phyloP scores from a whole-genome alignment of 495 filamentous ascomycete genomes.

The Xylaria venustula region DNA sequence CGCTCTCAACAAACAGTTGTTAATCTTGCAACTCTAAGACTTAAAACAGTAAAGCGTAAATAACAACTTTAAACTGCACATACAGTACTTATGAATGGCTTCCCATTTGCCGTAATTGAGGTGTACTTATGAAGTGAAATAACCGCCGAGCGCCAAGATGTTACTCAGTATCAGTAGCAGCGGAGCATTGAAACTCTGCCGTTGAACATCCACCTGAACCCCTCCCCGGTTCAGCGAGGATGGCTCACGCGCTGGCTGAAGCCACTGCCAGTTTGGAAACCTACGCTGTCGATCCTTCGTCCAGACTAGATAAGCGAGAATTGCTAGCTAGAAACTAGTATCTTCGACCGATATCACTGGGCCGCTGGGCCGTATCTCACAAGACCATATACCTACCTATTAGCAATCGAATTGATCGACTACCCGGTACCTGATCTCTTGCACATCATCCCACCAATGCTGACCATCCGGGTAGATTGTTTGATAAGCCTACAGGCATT shows the following conservation, averaged over 20 bases:
- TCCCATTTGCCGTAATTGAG: too few relatives aligned
- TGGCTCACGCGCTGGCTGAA: neutral
- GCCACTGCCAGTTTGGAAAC: neutral
- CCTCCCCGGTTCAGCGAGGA: too few relatives aligned
- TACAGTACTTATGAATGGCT: too few relatives aligned
- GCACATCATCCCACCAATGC: neutral
- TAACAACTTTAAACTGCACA: too few relatives aligned
- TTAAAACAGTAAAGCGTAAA: too few relatives aligned
- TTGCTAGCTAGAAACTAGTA: neutral
- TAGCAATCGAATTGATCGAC: neutral
- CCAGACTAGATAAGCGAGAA: neutral
- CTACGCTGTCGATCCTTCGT: neutral
- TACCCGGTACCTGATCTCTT: neutral
- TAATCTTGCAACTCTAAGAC: too few relatives aligned
- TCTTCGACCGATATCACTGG: neutral
- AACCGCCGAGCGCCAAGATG: too few relatives aligned
- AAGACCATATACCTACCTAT: neutral
- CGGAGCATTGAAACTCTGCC: too few relatives aligned
- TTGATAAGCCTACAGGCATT: neutral
- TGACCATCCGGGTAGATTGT: neutral
- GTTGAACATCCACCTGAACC: neutral
- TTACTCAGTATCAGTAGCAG: too few relatives aligned
- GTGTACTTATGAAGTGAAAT: too few relatives aligned
- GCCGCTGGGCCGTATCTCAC: neutral
- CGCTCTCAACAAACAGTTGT: too few relatives aligned